phyloP scores from a whole-genome alignment of 192 early-diverging fungal genomes.

The Dispira simplex region DNA sequence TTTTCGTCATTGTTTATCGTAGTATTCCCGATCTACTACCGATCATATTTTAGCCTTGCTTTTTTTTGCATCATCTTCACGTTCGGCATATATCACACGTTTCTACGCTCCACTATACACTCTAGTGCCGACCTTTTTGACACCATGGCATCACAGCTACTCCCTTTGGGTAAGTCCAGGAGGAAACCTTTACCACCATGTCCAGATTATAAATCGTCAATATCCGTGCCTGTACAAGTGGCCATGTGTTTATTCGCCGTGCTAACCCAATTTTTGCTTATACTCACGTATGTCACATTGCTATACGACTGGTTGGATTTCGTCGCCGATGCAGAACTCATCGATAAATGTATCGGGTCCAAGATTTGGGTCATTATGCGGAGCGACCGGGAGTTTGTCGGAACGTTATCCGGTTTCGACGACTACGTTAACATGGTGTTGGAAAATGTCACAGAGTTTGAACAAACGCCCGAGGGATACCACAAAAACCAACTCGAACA shows the following conservation, averaged over 20 bases:
- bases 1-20: no score
- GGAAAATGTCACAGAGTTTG: slow-evolving; percentile 85
- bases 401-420: slow-evolving; percentile 93
- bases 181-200: neutral
- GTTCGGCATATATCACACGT: no score
- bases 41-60: no score
- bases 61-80: no score
- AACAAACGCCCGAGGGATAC: slow-evolving; percentile 55
- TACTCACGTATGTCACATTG: neutral
- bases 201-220: neutral
- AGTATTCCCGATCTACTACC: no score
- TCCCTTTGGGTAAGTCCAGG: slow-evolving; percentile 24
- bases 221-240: neutral
- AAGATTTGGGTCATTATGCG: slow-evolving; percentile 98
- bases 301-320: neutral
- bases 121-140: neutral
- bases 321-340: slow-evolving; percentile 50
- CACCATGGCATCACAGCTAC: slow-evolving; percentile 28
- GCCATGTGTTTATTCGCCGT: neutral
- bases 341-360: slow-evolving; percentile 96
- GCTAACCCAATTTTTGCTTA: neutral
- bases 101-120: no score
- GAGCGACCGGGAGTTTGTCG: slow-evolving; percentile 90
- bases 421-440: slow-evolving; percentile 99
- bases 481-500: slow-evolving; percentile 67